phyloP scores from a whole-genome alignment of 2,329 filamentous ascomycete species.

The Fusarium miscanthi region DNA sequence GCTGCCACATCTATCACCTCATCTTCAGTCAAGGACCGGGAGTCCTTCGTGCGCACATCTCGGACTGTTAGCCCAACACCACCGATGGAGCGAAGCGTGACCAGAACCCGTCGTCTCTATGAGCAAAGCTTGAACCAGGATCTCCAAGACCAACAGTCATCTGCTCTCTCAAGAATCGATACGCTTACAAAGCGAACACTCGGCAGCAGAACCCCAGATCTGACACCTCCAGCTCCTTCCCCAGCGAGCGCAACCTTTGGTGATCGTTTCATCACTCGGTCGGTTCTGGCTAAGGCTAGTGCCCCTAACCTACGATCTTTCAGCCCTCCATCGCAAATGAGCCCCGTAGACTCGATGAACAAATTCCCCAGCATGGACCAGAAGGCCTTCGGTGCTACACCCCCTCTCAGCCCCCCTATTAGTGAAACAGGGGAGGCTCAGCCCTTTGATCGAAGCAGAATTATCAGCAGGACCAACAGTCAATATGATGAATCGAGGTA shows the following conservation, averaged over 20 bases:
- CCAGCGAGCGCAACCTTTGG: constrained; percentile 56
- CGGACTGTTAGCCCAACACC: constrained; percentile 53
- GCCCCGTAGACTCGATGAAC: constrained; percentile 52
- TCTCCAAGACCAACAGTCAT: constrained; percentile 81
- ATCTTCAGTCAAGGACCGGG: constrained; percentile 63
- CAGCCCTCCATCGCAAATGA: constrained; percentile 59
- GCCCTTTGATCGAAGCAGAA: constrained; percentile 81
- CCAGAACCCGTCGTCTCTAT: constrained; percentile 80
- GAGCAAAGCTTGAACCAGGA: constrained; percentile 85
- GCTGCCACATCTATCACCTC: constrained; percentile 83
- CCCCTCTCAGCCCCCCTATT: constrained; percentile 65
- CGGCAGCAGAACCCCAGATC: constrained; percentile 63
- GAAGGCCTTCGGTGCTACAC: constrained; percentile 50
- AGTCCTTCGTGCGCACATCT: constrained; percentile 53
- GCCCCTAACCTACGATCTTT: constrained; percentile 74
- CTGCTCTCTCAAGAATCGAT: constrained; percentile 82
- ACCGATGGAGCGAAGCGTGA: constrained; percentile 71
- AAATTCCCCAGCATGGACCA: constrained; percentile 51
- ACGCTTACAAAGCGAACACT: constrained; percentile 73
- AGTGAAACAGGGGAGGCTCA: constrained; percentile 78
- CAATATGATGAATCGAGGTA: constrained; percentile 89
- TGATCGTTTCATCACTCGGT: constrained; percentile 60
- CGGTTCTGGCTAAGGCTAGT: constrained; percentile 67
- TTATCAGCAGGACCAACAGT: constrained; percentile 73
- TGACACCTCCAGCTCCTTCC: constrained; percentile 58